Base-by-base conservation (phyloP, 176 grass and related monocot species). In the Neostapfia colusana region DNA sequence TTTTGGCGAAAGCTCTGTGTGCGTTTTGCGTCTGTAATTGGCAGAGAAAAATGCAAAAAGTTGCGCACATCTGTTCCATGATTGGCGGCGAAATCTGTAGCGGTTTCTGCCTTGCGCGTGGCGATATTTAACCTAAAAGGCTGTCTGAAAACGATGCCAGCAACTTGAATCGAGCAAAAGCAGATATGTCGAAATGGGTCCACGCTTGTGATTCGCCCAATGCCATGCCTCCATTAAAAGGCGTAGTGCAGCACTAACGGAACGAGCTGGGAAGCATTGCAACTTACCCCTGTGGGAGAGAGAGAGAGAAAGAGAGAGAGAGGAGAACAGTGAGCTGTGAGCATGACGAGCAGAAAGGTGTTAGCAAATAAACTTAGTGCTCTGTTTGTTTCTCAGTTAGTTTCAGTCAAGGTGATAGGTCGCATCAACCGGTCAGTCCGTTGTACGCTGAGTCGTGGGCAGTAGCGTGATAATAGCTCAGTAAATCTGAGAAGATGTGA, bases 271-370 rank as follows among this genome's bases (percentile, higher is more conserved):
- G 2, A 56, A 23, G 45, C 45, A 48, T 48, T 48, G 11, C 12
- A 24, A 55, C 53, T 6, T n/a, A 20, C 13, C 24, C 58, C 34
- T 11, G n/a, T 21, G 7, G 0, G 7, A 60, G 16, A 46, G 15
- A 6, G 25, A 18, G 11, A 2, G 10, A 58, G 63, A 8, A 10
- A 0, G 43, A 0, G 42, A 4, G 1, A 6, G 61, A 5, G 34
- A n/a, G n/a, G n/a, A n/a, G n/a, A n/a, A n/a, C n/a, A n/a, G n/a
- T n/a, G n/a, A n/a, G n/a, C n/a, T n/a, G n/a, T n/a, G n/a, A 41
- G 12, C 17, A 83, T 75, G 71, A 63, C n/a, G 63, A 63, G n/a
- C 20, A 75, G 5, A 37, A 73, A 36, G 35, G 70, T 13, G 20
- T n/a, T n/a, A n/a, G n/a, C n/a, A n/a, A n/a, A n/a, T n/a, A n/a